Evolutionary conservation across 352 stramenopile species (phyloP), one percentile per base, ranked within the genome.

Genomic region (Pythium rishiriense): DNA sequence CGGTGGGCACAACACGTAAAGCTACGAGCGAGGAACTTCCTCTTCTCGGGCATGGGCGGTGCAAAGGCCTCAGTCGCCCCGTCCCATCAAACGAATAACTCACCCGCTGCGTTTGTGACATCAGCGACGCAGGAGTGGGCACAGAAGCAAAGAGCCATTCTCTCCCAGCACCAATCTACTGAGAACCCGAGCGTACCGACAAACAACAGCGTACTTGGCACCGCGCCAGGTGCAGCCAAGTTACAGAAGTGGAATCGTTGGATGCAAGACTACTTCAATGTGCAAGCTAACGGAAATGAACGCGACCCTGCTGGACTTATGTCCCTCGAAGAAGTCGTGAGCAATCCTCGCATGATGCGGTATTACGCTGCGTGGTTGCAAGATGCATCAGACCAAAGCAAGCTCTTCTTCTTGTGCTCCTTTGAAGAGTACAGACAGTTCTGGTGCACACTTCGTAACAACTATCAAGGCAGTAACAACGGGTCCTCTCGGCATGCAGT

Each of bases 1-100:
- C 80, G 87, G 19, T 96, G 87, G 87, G 77, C 87, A 17, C 85
- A 94, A 48, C 87, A 96, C 56, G 85, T 96, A 5, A 93, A 93
- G 67, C 70, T 96, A 21, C 92, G 92, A 33, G 85, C 87, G 22
- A 61, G 77, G 8, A 92, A 83, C 57, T 96, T 96, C 46, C 50
- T 96, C 0, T 88, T 88, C 47, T 76, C 73, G 12, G 87, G 78
- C 3, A 66, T 68, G 61, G 37, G 47, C 3, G 53, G 46, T 6
- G 50, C 26, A 1, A 63, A 65, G 35, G 53, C 61, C 3, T 67
- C 48, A 0, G 45, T 61, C 8, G 46, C n/a, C 9, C 58, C 50
- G 46, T 41, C 31, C 25, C 63, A 51, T 15, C 69, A 53, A 64
- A 43, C 8, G 52, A 42, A 49, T 19, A 28, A 43, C 9, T 17